Percentiles rank a stretch among this genome's conserved stretches.
Conservation (phyloP, 73 alveolate species). For the Symbiodinium pilosum region DNA sequence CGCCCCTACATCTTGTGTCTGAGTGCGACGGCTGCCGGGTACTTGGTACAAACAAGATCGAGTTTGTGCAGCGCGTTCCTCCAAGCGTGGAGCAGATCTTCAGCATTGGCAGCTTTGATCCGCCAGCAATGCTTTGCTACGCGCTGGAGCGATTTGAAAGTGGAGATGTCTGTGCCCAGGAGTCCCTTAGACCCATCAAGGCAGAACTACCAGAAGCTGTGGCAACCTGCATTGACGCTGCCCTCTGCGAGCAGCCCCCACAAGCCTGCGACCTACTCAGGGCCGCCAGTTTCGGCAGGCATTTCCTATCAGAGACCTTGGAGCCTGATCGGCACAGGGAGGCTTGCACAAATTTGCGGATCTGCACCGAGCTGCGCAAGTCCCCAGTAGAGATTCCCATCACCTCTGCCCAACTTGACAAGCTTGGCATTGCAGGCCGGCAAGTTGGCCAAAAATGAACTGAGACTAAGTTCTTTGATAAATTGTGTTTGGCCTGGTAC, state of each 20-base stretch:
- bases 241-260: slow-evolving; percentile 37
- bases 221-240: slow-evolving; percentile 56
- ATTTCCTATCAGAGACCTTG: slow-evolving; percentile 54
- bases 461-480: too few species aligned
- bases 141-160: slow-evolving; percentile 72
- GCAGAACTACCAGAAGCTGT: slow-evolving; percentile 60
- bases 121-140: slow-evolving; percentile 84
- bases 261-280: neutral
- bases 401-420: slow-evolving; percentile 70
- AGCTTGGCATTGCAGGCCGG: slow-evolving; percentile 89
- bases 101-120: slow-evolving; percentile 93
- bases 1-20: slow-evolving; percentile 77
- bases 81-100: slow-evolving; percentile 60
- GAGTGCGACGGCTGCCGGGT: slow-evolving; percentile 91
- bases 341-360: slow-evolving; percentile 49
- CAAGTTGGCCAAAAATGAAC: neutral
- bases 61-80: slow-evolving; percentile 80
- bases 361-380: slow-evolving; percentile 70
- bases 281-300: slow-evolving; percentile 83
- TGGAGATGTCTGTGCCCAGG: slow-evolving; percentile 93
- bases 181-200: slow-evolving; percentile 74
- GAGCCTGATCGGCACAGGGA: slow-evolving; percentile 89
- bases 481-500: neutral
- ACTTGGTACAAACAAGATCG: slow-evolving; percentile 71
- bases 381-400: slow-evolving; percentile 88